Conservation (phyloP, 805 yeast species). For the Saccharomycopsis synnaedendra region DNA sequence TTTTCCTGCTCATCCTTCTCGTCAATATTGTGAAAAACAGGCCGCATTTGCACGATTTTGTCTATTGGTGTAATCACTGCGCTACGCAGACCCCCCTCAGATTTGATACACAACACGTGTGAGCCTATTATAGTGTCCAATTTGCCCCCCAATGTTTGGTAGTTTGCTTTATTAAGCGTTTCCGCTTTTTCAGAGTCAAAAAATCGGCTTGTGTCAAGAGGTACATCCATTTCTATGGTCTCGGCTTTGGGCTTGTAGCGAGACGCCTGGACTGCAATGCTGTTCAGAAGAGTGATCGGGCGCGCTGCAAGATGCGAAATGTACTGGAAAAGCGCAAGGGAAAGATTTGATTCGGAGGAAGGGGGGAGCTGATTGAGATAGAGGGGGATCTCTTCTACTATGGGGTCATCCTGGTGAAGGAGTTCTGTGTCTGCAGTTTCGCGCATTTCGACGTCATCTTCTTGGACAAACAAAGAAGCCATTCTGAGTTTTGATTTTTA, state of each 20-base stretch:
- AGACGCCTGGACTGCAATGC: conserved; percentile 30
- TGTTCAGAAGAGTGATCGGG: conserved; percentile 26
- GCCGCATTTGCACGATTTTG: conserved; percentile 66
- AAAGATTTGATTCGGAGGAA: conserved; percentile 15
- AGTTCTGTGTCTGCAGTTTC: no score
- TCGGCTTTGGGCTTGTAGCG: conserved; percentile 52
- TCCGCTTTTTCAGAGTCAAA: conserved; percentile 55
- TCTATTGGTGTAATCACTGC: conserved; percentile 55
- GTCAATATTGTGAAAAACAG: conserved; percentile 73
- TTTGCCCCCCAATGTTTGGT: conserved; percentile 64
- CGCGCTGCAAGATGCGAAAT: conserved; percentile 43
- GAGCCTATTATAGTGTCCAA: conserved; percentile 35
- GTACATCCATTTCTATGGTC: conserved; percentile 64
- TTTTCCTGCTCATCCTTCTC: conserved; percentile 36
- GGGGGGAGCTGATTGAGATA: conserved; percentile 24
- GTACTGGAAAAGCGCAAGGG: conserved; percentile 40
- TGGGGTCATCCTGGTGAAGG: conserved; percentile 35
- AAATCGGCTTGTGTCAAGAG: conserved; percentile 56
- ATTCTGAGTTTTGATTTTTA: no score
- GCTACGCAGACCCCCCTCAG: conserved; percentile 23
- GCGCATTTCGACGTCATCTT: no score
- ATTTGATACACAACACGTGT: conserved; percentile 27
- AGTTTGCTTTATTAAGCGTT: conserved; percentile 46
- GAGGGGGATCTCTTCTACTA: conserved; percentile 50
- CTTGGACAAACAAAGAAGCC: no score